Conservation (phyloP, 805 yeast species). For the Candida oleophila region DNA sequence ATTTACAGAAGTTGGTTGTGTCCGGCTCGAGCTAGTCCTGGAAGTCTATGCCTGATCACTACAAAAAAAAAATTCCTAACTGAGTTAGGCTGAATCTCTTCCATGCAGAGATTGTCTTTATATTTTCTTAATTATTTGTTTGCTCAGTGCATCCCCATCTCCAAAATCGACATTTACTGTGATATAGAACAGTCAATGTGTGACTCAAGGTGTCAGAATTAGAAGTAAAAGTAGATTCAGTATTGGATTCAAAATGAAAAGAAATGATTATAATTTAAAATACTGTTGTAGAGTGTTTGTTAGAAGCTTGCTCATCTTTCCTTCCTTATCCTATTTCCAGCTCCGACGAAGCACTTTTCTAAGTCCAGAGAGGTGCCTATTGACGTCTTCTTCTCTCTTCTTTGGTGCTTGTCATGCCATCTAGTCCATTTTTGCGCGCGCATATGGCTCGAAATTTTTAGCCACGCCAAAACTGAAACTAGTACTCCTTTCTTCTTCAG, state of each 20-base stretch:
- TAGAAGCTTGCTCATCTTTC: no score
- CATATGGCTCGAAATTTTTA: no score
- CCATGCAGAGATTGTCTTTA: neutral
- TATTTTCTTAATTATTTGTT: neutral
- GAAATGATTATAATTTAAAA: neutral
- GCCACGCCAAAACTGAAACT: no score
- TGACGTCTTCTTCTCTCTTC: no score
- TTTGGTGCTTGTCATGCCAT: no score
- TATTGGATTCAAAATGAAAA: neutral
- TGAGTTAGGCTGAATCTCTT: neutral
- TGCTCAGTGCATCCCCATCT: neutral
- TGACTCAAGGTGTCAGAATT: neutral
- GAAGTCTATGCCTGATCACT: no score
- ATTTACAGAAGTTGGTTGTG: slow-evolving; percentile 88
- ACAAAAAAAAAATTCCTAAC: neutral
- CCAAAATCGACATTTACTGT: neutral
- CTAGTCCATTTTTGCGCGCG: no score
- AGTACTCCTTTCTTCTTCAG: neutral
- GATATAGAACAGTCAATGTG: neutral
- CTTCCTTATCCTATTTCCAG: no score
- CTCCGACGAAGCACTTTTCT: no score
- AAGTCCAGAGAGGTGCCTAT: no score
- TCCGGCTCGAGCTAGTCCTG: slow-evolving; percentile 33
- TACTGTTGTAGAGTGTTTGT: no score
- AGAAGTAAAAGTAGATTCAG: neutral